Evolutionary conservation across 345 rosid genomes (phyloP).

Genomic region (Citrus trifoliata): DNA sequence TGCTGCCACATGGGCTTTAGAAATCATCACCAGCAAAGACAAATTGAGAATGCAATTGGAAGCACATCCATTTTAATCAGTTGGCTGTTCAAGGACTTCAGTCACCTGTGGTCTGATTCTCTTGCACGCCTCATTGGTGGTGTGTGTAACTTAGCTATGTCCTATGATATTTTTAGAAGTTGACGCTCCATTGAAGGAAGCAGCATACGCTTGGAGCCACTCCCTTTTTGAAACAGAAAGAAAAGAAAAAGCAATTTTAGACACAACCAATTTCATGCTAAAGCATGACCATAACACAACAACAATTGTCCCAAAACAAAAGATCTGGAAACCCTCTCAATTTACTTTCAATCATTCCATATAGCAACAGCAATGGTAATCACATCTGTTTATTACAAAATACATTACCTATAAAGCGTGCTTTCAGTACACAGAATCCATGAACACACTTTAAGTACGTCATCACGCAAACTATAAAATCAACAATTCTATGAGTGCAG

Average conservation of each 20-base stretch:
- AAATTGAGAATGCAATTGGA: background rate
- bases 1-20: background rate
- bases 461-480: background rate
- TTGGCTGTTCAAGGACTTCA: constrained; percentile 9
- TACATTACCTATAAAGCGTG: background rate
- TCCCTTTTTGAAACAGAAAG: constrained; percentile 27
- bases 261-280: background rate
- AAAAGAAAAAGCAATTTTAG: constrained; percentile 11
- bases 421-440: background rate
- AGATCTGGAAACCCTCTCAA: background rate
- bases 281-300: background rate
- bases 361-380: background rate
- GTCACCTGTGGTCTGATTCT: constrained; percentile 14
- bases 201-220: constrained; percentile 26
- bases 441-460: background rate
- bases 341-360: background rate
- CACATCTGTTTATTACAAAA: background rate
- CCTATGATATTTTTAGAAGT: constrained; percentile 12
- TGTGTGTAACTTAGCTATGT: constrained; percentile 18
- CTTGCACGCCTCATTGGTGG: constrained; percentile 9
- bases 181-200: constrained; percentile 19
- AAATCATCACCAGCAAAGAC: background rate
- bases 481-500: background rate
- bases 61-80: constrained; percentile 5
- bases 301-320: background rate